Percentiles rank a stretch among this genome's conserved stretches.
phyloP scores from a whole-genome alignment of 2,329 filamentous ascomycete genomes.

The Aspergillus phoenicis region DNA sequence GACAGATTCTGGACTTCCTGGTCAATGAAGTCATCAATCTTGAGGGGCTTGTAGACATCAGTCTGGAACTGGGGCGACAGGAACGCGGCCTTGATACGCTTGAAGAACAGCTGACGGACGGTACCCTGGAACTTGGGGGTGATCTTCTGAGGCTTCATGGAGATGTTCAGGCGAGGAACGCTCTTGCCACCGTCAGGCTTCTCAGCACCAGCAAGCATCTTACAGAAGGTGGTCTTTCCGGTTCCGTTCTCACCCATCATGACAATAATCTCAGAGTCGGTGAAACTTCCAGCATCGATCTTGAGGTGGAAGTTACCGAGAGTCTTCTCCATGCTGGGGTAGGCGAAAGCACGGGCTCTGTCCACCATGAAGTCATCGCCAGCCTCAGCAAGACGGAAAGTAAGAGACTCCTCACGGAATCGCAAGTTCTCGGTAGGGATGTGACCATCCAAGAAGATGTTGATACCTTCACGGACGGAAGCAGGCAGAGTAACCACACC shows the following conservation, averaged over 20 bases:
- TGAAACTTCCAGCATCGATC: slow-evolving; percentile 84
- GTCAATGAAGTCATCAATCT: slow-evolving; percentile 98
- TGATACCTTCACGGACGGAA: slow-evolving; percentile 98
- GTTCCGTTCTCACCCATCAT: slow-evolving; percentile 99
- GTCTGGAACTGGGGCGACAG: slow-evolving; percentile 98
- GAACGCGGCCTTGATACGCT: slow-evolving; percentile 98
- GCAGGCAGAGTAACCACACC: slow-evolving; percentile 95
- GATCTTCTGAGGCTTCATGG: slow-evolving; percentile 99
- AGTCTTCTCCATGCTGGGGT: slow-evolving; percentile 91
- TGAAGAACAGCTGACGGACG: slow-evolving; percentile 97
- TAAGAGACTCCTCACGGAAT: slow-evolving; percentile 95
- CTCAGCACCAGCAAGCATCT: slow-evolving; percentile 86
- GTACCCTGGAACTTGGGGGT: slow-evolving; percentile 97
- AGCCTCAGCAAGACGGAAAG: slow-evolving; percentile 89
- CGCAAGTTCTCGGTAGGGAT: slow-evolving; percentile 98
- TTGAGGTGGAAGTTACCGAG: slow-evolving; percentile 83
- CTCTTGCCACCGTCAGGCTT: slow-evolving; percentile 80
- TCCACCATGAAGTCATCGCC: slow-evolving; percentile 86
- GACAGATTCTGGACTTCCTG: slow-evolving; percentile 99
- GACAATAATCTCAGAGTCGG: slow-evolving; percentile 97
- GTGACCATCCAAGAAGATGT: slow-evolving; percentile 97
- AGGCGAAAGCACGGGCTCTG: slow-evolving; percentile 80
- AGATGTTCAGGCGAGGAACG: slow-evolving; percentile 93
- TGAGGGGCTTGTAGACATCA: slow-evolving; percentile 98
- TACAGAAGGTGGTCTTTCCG: slow-evolving; percentile 98